These are phyloP conservation scores for Talaromyces sp. DNA, from an alignment of 2,329 filamentous ascomycete genomes.

Conservation along the genomic window DNA sequence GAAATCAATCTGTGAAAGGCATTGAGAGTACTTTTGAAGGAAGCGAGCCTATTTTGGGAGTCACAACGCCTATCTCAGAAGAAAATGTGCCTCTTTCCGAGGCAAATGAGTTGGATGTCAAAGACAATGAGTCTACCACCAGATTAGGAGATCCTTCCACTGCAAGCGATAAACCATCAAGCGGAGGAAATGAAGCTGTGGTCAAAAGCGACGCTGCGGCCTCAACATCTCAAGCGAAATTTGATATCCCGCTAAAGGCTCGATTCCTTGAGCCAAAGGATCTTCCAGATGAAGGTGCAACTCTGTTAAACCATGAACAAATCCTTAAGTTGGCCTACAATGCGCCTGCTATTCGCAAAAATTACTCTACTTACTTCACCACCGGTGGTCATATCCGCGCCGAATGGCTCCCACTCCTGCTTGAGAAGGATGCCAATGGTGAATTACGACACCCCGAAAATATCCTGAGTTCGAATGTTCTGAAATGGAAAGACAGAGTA, in stretches of 20 bases:
- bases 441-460: background rate
- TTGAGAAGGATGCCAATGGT: background rate
- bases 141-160: no score
- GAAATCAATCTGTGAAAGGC: no score
- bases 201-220: no score
- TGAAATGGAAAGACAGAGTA: no score
- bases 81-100: no score
- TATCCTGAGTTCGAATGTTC: conserved; percentile 4
- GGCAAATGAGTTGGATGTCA: no score
- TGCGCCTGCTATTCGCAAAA: conserved; percentile 2
- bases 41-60: no score
- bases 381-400: background rate
- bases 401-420: background rate
- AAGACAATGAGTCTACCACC: no score
- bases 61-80: no score
- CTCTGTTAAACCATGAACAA: conserved; percentile 7
- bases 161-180: no score
- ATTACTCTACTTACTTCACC: conserved; percentile 3
- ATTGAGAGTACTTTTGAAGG: no score
- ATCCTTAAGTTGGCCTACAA: conserved; percentile 1
- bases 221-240: background rate
- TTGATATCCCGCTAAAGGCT: background rate
- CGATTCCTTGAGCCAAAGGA: background rate
- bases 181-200: no score
- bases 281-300: background rate